Base-by-base conservation (phyloP, 768 basidiomycete species). In the Tephrocybe rancida region DNA sequence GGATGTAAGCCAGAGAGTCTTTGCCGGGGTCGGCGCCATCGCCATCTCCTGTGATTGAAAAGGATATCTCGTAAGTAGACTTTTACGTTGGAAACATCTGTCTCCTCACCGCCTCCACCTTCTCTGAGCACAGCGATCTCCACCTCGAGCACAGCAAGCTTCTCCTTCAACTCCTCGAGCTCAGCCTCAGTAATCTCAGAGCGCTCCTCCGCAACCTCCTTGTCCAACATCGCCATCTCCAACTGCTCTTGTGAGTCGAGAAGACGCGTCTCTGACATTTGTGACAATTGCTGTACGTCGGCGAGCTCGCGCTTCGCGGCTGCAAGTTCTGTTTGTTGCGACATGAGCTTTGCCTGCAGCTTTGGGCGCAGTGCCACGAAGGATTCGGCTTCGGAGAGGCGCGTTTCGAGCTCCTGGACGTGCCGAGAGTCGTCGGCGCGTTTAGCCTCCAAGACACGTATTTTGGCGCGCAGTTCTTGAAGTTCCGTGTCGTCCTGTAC, bases 141-240 rank as follows among this genome's bases (percentile, higher is more conserved):
- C 13, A 97, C 87, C 64, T 97, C 89, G 26, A 88, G 58, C 42
- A 88, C 82, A 5, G 89, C 91, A 44, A 92, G 57, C 60, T 78
- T 82, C 70, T 98, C 96, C 61, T 80, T 88, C 54, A 88, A 64
- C 48, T 87, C 88, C 60, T 90, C 92, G 45, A 95, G 63, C 64
- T 95, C 93, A 0, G 77, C 69, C 65, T 93, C 87, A 0, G 87
- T 87, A 2, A 83, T 65, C 68, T 98, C 96, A 0, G 90, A 87
- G 54, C 85, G 84, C 69, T 98, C 96, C 65, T 98, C 97, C 0
- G 96, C 95, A 34, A 98, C 86, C 68, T 99, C 97, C 71, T 93
- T 94, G 67, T 99, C 97, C 61, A 99, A 72, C 81, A 91, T 91
- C 2, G 86, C 80, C 88, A 98, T 94, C 73, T 99, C 97, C 34